These are phyloP conservation scores for Dittrichia graveolens DNA, from an alignment of 129 eudicot genomes.

Conservation along the genomic window DNA sequence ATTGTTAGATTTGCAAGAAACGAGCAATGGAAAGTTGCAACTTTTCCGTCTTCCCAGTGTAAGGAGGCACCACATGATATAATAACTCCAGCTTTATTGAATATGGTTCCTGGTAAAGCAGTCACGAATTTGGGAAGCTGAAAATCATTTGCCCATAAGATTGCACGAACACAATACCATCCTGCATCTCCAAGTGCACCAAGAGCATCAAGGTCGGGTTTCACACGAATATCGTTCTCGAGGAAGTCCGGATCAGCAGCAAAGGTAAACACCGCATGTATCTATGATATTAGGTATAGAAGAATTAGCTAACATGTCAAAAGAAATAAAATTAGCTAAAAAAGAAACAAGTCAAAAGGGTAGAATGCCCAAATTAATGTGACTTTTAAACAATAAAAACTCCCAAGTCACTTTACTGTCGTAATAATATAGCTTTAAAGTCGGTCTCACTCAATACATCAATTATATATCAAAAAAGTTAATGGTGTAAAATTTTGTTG, in stretches of 20 bases:
- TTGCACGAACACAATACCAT: conserved; percentile 61
- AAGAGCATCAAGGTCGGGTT: conserved; percentile 66
- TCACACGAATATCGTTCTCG: conserved; percentile 56
- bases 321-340: neutral
- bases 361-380: neutral
- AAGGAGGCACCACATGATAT: conserved; percentile 61
- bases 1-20: conserved; percentile 58
- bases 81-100: conserved; percentile 58
- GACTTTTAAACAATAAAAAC: too few species aligned
- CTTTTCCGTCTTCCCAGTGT: conserved; percentile 61
- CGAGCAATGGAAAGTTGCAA: conserved; percentile 69
- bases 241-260: conserved; percentile 51
- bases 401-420: too few species aligned
- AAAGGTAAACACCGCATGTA: conserved; percentile 46
- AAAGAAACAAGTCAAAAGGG: neutral
- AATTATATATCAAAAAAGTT: too few species aligned
- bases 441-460: too few species aligned
- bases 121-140: conserved; percentile 59
- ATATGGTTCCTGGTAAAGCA: conserved; percentile 48
- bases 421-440: too few species aligned
- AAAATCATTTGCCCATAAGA: conserved; percentile 64
- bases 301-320: neutral
- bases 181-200: conserved; percentile 74
- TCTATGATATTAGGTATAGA: conserved; percentile 26
- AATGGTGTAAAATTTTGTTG: too few species aligned